A percentile compares a stretch with the other conserved stretches of the same genome.
These are phyloP conservation scores for Apiotrichum siamense DNA, from an alignment of 1,284 basidiomycete species.

Conservation along the genomic window DNA sequence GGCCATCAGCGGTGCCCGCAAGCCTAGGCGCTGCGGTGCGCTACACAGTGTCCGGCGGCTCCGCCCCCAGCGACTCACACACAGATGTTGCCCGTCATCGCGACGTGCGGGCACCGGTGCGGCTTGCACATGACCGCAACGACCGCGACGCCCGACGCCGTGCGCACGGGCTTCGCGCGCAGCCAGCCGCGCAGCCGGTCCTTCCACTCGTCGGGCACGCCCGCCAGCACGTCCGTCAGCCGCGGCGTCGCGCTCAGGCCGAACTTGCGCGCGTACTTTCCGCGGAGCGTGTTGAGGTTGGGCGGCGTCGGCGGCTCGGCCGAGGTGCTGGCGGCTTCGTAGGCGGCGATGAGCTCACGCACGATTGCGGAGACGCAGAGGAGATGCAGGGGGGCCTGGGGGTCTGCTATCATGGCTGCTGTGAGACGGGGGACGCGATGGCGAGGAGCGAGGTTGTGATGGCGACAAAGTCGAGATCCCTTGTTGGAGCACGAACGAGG, in stretches of 20 bases:
- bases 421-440: not conserved
- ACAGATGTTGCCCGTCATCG: slow-evolving; percentile 99
- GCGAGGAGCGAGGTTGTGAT: not conserved
- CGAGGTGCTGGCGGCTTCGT: slow-evolving; percentile 28
- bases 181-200: slow-evolving; percentile 84
- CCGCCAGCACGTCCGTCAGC: slow-evolving; percentile 95
- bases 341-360: slow-evolving; percentile 72
- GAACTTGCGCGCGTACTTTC: slow-evolving; percentile 84
- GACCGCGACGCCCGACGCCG: slow-evolving; percentile 96
- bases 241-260: slow-evolving; percentile 80
- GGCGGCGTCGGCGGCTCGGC: slow-evolving; percentile 29
- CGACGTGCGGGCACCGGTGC: slow-evolving; percentile 98
- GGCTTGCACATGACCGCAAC: slow-evolving; percentile 99
- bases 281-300: slow-evolving; percentile 81
- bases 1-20: not conserved
- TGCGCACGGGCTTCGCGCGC: slow-evolving; percentile 89
- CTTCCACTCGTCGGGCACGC: slow-evolving; percentile 96
- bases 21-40: not conserved
- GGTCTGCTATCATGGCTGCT: slow-evolving; percentile 26
- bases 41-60: not conserved
- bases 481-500: too few relatives aligned
- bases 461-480: not conserved
- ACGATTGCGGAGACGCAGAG: slow-evolving; percentile 93
- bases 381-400: slow-evolving; percentile 83
- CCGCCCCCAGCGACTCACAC: slow-evolving; percentile 57